These are phyloP conservation scores for Geotrichum fermentans DNA, from an alignment of 1,139 yeast genomes.

Conservation along the genomic window DNA sequence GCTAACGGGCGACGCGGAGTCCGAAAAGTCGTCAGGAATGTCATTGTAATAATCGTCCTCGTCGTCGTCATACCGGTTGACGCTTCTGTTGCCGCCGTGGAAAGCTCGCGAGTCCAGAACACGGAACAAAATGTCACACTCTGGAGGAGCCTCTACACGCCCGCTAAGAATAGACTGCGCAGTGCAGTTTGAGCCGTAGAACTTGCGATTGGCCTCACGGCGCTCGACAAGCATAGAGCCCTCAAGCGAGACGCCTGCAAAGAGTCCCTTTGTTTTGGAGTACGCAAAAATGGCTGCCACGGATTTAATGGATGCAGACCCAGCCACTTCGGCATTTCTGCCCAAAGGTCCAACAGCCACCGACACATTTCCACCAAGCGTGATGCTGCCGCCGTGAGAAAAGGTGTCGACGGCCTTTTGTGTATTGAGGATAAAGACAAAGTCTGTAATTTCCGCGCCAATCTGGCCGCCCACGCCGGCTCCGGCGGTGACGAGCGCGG, in stretches of 20 bases:
- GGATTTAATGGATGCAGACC: slow-evolving; percentile 81
- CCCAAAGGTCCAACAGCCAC: slow-evolving; percentile 99
- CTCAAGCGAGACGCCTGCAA: slow-evolving; percentile 95
- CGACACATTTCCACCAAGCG: slow-evolving; percentile 91
- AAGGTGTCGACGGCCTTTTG: slow-evolving; percentile 88
- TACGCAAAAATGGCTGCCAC: slow-evolving; percentile 91
- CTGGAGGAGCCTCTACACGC: slow-evolving; percentile 85
- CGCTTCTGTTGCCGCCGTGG: slow-evolving; percentile 43
- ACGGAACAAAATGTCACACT: slow-evolving; percentile 83
- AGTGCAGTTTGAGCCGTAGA: slow-evolving; percentile 82
- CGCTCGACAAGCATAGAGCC: slow-evolving; percentile 94
- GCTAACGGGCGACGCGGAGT: slow-evolving; percentile 27
- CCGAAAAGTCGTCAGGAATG: slow-evolving; percentile 52
- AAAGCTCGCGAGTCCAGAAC: slow-evolving; percentile 83
- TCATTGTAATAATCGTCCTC: slow-evolving; percentile 65
- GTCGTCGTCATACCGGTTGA: slow-evolving; percentile 46
- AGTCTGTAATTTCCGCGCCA: slow-evolving; percentile 95
- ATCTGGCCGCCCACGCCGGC: slow-evolving; percentile 98
- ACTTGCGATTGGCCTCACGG: slow-evolving; percentile 92
- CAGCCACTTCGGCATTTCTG: slow-evolving; percentile 96
- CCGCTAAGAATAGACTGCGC: slow-evolving; percentile 82
- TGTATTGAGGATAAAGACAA: slow-evolving; percentile 85
- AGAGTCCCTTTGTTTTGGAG: slow-evolving; percentile 92
- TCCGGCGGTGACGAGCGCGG: slow-evolving; percentile 93
- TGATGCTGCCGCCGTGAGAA: slow-evolving; percentile 89